These are phyloP conservation scores for Noccaea bulbosa DNA, from an alignment of 345 rosid genomes.

Conservation along the genomic window DNA sequence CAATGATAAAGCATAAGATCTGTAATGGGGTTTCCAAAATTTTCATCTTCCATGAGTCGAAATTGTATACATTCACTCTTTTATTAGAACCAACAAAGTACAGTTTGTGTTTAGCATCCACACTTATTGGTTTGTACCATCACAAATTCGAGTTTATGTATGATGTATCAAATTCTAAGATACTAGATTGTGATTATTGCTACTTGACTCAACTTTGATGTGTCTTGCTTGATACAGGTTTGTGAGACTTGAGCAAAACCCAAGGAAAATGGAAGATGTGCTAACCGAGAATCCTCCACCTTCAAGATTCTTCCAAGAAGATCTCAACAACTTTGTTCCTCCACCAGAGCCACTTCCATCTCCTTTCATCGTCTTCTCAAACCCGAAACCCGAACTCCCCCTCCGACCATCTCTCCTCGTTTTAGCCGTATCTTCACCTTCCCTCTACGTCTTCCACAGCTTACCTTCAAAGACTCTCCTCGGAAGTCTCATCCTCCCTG, in stretches of 20 bases:
- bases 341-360: slow-evolving; percentile 60
- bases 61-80: not conserved
- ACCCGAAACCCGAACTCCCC: slow-evolving; percentile 58
- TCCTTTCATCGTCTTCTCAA: slow-evolving; percentile 72
- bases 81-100: no score
- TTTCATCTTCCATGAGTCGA: not conserved
- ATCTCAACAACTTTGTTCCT: slow-evolving; percentile 76
- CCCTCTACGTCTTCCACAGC: slow-evolving; percentile 59
- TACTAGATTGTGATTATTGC: not conserved
- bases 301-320: slow-evolving; percentile 92
- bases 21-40: not conserved
- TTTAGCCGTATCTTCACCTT: slow-evolving; percentile 72
- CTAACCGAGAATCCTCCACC: slow-evolving; percentile 93
- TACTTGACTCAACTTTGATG: not conserved
- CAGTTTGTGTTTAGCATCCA: not conserved
- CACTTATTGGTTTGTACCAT: not conserved
- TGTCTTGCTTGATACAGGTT: slow-evolving; percentile 9
- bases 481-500: slow-evolving; percentile 82
- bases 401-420: slow-evolving; percentile 73
- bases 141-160: not conserved
- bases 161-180: not conserved
- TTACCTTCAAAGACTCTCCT: slow-evolving; percentile 64
- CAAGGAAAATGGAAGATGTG: slow-evolving; percentile 76
- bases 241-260: slow-evolving; percentile 12
- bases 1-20: slow-evolving; percentile 6